phyloP scores from a whole-genome alignment of 2,329 filamentous ascomycete species.

The Nakataea oryzae region DNA sequence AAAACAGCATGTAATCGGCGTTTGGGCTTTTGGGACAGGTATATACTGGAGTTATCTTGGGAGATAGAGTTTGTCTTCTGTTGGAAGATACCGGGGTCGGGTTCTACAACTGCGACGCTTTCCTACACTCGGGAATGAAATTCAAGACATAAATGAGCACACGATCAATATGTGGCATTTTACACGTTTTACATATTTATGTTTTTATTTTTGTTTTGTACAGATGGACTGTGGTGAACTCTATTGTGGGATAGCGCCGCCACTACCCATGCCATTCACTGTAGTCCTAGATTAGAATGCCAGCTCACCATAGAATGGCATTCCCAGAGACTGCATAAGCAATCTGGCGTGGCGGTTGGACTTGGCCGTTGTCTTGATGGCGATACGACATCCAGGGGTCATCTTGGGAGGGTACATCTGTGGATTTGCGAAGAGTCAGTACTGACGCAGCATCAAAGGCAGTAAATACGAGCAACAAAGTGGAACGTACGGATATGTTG shows the following conservation, averaged over 20 bases:
- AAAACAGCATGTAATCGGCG: background rate
- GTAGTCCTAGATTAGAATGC: background rate
- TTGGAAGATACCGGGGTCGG: background rate
- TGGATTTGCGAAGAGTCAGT: background rate
- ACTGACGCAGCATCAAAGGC: too few species aligned
- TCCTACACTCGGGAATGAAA: background rate
- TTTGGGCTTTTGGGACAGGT: background rate
- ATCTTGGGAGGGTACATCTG: constrained; percentile 55
- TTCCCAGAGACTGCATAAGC: constrained; percentile 58
- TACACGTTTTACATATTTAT: background rate
- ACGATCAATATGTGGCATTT: background rate
- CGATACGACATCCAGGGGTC: constrained; percentile 79
- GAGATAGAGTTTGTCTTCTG: background rate
- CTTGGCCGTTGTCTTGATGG: constrained; percentile 72
- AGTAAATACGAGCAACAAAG: background rate
- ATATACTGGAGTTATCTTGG: background rate
- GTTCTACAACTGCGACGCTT: background rate
- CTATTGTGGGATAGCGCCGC: background rate
- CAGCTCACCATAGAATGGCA: constrained; percentile 63
- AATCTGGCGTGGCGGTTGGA: constrained; percentile 78
- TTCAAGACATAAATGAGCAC: constrained; percentile 2
- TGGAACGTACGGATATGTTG: constrained; percentile 84
- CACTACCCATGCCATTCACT: background rate
- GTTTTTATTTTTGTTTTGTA: background rate
- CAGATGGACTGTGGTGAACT: background rate